Conservation (phyloP, 371 early-diverging fungal species). For the Mortierella sp. region DNA sequence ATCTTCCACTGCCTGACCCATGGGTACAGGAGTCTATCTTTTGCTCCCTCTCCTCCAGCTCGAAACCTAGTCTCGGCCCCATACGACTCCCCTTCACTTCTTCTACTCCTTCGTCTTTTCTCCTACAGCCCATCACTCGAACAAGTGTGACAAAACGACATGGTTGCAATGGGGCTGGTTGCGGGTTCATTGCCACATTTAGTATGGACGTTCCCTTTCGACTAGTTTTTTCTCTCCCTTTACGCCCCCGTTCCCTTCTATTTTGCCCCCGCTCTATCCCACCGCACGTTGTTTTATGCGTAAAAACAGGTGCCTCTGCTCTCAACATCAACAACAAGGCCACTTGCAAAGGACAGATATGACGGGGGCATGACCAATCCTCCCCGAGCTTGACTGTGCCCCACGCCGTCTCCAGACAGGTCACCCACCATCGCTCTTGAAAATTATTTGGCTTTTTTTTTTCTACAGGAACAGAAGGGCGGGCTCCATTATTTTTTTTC, state of each 20-base stretch:
- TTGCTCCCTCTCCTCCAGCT: neutral
- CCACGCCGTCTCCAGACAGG: constrained; percentile 12
- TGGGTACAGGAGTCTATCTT: neutral
- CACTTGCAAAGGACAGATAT: neutral
- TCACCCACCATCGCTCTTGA: constrained; percentile 14
- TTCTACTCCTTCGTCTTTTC: neutral
- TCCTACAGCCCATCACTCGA: neutral
- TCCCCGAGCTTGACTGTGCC: constrained; percentile 5
- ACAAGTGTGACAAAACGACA: neutral
- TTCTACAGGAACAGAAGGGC: neutral
- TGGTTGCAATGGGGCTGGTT: constrained; percentile 9
- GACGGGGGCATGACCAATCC: constrained; percentile 12
- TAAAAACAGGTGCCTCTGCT: neutral
- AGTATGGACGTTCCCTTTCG: constrained; percentile 3
- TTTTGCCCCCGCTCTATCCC: constrained; percentile 14
- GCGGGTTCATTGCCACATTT: constrained; percentile 11
- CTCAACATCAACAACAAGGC: neutral
- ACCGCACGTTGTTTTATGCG: neutral
- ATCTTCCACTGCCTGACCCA: neutral
- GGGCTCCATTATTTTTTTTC: constrained; percentile 4
- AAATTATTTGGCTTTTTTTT: constrained; percentile 11
- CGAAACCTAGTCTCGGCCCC: neutral
- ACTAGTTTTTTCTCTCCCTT: neutral
- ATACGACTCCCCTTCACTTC: neutral
- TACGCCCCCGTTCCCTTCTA: neutral